Evolutionary conservation across 306 rosid species (phyloP).

Genomic region (Fagus sylvatica): DNA sequence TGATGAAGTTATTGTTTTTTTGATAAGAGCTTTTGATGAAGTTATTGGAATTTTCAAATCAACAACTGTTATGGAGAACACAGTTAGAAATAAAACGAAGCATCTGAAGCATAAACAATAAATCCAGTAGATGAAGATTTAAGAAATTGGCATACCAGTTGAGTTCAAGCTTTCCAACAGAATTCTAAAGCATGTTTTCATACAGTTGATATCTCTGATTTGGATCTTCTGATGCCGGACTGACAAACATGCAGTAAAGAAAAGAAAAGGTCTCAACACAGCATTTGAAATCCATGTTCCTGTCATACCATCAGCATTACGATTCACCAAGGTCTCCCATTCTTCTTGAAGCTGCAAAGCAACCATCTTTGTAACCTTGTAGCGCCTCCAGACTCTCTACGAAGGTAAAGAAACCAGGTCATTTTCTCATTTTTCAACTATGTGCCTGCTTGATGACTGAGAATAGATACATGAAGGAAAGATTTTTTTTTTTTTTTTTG

Average conservation of each 20-base stretch:
- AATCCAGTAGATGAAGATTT: constrained; percentile 22
- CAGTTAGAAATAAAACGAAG: constrained; percentile 17
- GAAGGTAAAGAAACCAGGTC: constrained; percentile 18
- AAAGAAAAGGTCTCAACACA: constrained; percentile 83
- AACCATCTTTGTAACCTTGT: constrained; percentile 48
- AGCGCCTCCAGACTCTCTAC: constrained; percentile 93
- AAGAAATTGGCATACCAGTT: constrained; percentile 51
- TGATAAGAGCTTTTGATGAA: constrained; percentile 3
- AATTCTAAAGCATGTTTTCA: constrained; percentile 62
- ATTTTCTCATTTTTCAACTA: constrained; percentile 19
- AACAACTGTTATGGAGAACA: constrained; percentile 6
- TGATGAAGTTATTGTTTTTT: not conserved
- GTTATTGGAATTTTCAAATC: not conserved
- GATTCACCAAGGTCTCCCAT: constrained; percentile 66
- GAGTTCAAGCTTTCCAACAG: constrained; percentile 77
- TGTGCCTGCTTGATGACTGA: constrained; percentile 9
- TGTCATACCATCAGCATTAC: constrained; percentile 41
- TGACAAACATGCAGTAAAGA: constrained; percentile 56
- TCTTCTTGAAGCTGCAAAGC: constrained; percentile 69
- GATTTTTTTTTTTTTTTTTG: not conserved
- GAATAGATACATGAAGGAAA: constrained; percentile 3
- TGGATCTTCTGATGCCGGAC: constrained; percentile 42
- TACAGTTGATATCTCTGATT: constrained; percentile 43
- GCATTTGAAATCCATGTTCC: constrained; percentile 51
- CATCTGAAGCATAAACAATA: constrained; percentile 21